phyloP scores from a whole-genome alignment of 352 stramenopile species.

The Globisporangium parvum region DNA sequence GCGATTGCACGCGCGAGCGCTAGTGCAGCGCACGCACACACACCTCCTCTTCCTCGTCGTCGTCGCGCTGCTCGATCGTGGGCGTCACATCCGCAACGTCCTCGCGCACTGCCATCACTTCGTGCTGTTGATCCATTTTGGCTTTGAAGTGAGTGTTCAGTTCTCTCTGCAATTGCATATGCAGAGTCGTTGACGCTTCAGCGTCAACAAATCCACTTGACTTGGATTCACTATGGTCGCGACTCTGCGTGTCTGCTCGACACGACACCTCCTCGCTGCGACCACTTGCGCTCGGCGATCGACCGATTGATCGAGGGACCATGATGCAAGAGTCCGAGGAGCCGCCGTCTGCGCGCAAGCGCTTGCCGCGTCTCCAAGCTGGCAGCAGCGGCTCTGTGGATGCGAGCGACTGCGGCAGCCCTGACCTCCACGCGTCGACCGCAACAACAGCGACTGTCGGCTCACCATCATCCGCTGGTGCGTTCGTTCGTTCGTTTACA shows the following conservation, averaged over 20 bases:
- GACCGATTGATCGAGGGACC: not conserved
- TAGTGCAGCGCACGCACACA: not conserved
- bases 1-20: too few relatives aligned
- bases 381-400: not conserved
- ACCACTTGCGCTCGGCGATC: too few relatives aligned
- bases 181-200: too few relatives aligned
- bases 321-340: conserved; percentile 25
- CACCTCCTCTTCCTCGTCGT: conserved; percentile 18
- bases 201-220: too few relatives aligned
- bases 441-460: not conserved
- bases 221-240: too few relatives aligned
- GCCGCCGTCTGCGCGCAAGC: conserved; percentile 15
- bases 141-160: not conserved
- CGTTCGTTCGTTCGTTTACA: too few relatives aligned
- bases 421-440: not conserved
- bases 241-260: too few relatives aligned
- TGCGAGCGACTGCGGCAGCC: not conserved
- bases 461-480: not conserved
- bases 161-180: too few relatives aligned
- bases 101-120: not conserved
- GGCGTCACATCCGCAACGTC: not conserved
- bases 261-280: too few relatives aligned
- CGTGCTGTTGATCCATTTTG: conserved; percentile 8
- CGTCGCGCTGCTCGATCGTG: conserved; percentile 1
- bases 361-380: conserved; percentile 14